Evolutionary conservation across 2,329 filamentous ascomycete species (phyloP).

Genomic region (Epichloe bromicola): DNA sequence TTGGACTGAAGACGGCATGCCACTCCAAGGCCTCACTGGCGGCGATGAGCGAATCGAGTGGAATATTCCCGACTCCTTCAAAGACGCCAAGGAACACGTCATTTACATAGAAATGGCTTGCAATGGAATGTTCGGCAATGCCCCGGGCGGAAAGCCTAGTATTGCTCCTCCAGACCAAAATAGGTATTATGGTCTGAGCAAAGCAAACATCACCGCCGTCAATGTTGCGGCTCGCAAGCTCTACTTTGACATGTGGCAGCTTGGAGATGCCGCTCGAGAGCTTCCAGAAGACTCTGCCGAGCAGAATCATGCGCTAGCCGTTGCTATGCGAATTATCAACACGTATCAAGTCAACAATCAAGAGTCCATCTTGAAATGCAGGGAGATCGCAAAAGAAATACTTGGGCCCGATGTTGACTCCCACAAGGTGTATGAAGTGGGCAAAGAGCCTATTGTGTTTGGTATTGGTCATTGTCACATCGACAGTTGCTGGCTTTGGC

Average conservation of each 20-base stretch:
- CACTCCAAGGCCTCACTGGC: slow-evolving; percentile 83
- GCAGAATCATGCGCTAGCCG: slow-evolving; percentile 70
- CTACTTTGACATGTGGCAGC: slow-evolving; percentile 91
- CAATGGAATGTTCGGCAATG: slow-evolving; percentile 96
- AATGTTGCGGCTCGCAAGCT: slow-evolving; percentile 75
- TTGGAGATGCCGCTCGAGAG: slow-evolving; percentile 81
- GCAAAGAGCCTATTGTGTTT: slow-evolving; percentile 63
- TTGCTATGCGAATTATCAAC: slow-evolving; percentile 83
- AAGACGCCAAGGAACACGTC: slow-evolving; percentile 73
- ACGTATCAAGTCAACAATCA: slow-evolving; percentile 71
- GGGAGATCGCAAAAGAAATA: slow-evolving; percentile 73
- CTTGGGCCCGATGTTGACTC: slow-evolving; percentile 72
- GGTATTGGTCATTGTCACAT: slow-evolving; percentile 96
- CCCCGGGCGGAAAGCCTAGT: slow-evolving; percentile 58
- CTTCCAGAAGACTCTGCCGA: slow-evolving; percentile 83
- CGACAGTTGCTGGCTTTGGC: slow-evolving; percentile 97
- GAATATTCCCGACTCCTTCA: slow-evolving; percentile 70
- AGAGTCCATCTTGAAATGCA: slow-evolving; percentile 64
- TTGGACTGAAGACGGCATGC: slow-evolving; percentile 81
- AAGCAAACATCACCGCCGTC: slow-evolving; percentile 78
- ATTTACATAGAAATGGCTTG: slow-evolving; percentile 98
- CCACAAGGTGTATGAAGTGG: slow-evolving; percentile 67
- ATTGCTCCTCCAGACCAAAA: slow-evolving; percentile 87
- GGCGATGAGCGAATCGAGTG: slow-evolving; percentile 82
- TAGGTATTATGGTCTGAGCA: slow-evolving; percentile 61